Conservation (phyloP, 805 yeast genomes). For the Yarrowia sp. region DNA sequence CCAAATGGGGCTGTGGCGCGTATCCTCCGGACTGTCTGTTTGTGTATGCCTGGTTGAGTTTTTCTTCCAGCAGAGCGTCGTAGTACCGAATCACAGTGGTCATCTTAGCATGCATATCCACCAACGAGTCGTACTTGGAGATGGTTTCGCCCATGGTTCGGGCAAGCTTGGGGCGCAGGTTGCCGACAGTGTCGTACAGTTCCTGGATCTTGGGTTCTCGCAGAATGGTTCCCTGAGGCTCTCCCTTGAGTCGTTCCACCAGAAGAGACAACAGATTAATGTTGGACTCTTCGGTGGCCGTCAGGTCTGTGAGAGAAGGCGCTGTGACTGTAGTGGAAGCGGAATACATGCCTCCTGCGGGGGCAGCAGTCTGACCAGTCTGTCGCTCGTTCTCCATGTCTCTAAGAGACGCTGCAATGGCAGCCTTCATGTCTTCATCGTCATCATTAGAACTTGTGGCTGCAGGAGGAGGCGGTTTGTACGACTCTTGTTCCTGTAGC, state of each 20-base stretch:
- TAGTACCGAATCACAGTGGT: slow-evolving; percentile 73
- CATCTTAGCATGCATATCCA: slow-evolving; percentile 74
- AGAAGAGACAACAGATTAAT: slow-evolving; percentile 67
- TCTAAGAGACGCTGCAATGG: slow-evolving; percentile 83
- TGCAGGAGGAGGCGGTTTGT: slow-evolving; percentile 35
- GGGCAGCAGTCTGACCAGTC: not conserved
- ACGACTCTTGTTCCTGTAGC: slow-evolving; percentile 48
- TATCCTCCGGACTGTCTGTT: not conserved
- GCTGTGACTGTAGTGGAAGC: slow-evolving; percentile 8
- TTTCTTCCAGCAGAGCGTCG: slow-evolving; percentile 64
- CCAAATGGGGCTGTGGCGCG: not conserved
- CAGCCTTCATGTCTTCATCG: slow-evolving; percentile 88
- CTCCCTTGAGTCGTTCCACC: slow-evolving; percentile 51
- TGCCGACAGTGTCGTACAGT: slow-evolving; percentile 56
- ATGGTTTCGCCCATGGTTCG: slow-evolving; percentile 55
- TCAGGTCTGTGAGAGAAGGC: slow-evolving; percentile 39
- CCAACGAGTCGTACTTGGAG: slow-evolving; percentile 59
- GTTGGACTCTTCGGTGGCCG: slow-evolving; percentile 64
- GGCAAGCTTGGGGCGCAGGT: slow-evolving; percentile 67
- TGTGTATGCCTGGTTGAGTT: slow-evolving; percentile 43
- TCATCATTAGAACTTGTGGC: slow-evolving; percentile 51
- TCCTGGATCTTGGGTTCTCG: slow-evolving; percentile 53
- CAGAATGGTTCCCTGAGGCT: slow-evolving; percentile 44
- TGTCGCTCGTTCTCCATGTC: slow-evolving; percentile 52
- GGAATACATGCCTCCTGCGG: not conserved